Evolutionary conservation across 2,329 filamentous ascomycete genomes (phyloP).

Genomic region (Diaporthe ampelina): DNA sequence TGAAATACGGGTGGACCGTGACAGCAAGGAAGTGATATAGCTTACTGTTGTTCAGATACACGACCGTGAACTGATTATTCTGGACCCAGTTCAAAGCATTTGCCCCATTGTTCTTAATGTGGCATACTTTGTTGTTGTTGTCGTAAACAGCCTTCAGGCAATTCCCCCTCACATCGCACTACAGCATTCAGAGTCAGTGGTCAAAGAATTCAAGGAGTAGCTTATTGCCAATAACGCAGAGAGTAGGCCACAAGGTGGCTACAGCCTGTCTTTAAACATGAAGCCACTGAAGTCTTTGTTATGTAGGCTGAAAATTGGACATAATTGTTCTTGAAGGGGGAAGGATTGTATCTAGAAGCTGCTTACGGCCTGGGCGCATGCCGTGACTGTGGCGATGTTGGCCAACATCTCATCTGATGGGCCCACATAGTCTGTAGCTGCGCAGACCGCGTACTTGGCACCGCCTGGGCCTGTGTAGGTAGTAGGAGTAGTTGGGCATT

Average conservation of each 20-base stretch:
- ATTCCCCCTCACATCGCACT: slow-evolving; percentile 12
- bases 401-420: slow-evolving; percentile 17
- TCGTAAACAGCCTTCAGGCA: slow-evolving; percentile 36
- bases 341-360: no score
- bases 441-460: slow-evolving; percentile 33
- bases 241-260: no score
- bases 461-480: slow-evolving; percentile 31
- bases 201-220: no score
- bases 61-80: slow-evolving; percentile 15
- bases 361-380: slow-evolving; percentile 29
- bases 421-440: slow-evolving; percentile 23
- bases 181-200: no score
- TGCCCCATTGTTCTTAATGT: slow-evolving; percentile 26
- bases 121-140: slow-evolving; percentile 25
- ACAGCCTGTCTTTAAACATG: no score
- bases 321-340: no score
- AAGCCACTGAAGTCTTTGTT: no score
- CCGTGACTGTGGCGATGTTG: slow-evolving; percentile 9
- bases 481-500: slow-evolving; percentile 28
- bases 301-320: no score
- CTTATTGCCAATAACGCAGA: no score
- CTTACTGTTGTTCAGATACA: slow-evolving; percentile 32
- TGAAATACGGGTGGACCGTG: no score
- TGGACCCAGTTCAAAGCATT: slow-evolving; percentile 31
- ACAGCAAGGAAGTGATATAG: no score